phyloP scores from a whole-genome alignment of 2,329 filamentous ascomycete genomes.

The Cryoendolithus antarcticus region DNA sequence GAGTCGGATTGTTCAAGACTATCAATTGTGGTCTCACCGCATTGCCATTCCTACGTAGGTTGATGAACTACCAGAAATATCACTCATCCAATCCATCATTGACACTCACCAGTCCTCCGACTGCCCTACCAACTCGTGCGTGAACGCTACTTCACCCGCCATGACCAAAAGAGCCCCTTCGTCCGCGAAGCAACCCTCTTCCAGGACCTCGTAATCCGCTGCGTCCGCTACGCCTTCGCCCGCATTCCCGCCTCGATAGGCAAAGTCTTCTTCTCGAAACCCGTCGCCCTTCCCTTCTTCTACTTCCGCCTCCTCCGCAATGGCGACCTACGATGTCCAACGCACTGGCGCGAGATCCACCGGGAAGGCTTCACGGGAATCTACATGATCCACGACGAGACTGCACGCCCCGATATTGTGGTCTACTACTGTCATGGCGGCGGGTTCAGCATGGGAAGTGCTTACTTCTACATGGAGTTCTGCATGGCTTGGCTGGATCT shows the following conservation, averaged over 20 bases:
- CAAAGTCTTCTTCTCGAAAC: constrained; percentile 65
- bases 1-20: constrained; percentile 51
- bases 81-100: neutral
- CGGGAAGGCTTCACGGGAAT: constrained; percentile 41
- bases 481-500: constrained; percentile 59
- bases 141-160: constrained; percentile 39
- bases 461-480: constrained; percentile 77
- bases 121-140: constrained; percentile 47
- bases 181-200: constrained; percentile 59
- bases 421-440: constrained; percentile 75
- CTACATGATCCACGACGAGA: constrained; percentile 54
- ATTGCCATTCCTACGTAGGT: constrained; percentile 57
- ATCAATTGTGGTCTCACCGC: constrained; percentile 46
- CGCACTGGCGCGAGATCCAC: constrained; percentile 51
- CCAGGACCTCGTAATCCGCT: constrained; percentile 65
- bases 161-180: constrained; percentile 44
- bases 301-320: constrained; percentile 64
- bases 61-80: neutral
- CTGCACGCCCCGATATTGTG: constrained; percentile 57
- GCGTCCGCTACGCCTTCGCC: constrained; percentile 66
- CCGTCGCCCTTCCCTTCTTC: constrained; percentile 61
- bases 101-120: constrained; percentile 35
- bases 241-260: constrained; percentile 56
- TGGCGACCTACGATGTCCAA: constrained; percentile 49
- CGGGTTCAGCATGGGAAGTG: constrained; percentile 71